Conservation (phyloP, 116 monocot genomes). For the Dioscorea cayenensis region DNA sequence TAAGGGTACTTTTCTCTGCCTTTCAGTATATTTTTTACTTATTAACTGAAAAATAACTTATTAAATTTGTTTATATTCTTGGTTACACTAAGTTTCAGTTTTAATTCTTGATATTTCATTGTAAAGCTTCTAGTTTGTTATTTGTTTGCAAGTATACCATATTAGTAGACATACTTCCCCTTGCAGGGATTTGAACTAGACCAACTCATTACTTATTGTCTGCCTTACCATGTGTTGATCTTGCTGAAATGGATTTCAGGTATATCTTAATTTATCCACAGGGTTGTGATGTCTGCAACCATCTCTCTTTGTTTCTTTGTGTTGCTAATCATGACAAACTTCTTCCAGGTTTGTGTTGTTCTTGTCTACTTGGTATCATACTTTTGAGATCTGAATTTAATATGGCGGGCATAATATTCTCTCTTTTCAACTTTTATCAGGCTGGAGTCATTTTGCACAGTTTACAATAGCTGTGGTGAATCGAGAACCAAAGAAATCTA, state of each 20-base stretch:
- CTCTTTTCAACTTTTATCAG: constrained; percentile 27
- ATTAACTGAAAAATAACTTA: too few relatives aligned
- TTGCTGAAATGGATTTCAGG: constrained; percentile 44
- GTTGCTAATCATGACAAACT: constrained; percentile 97
- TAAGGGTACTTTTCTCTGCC: too few relatives aligned
- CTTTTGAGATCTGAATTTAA: neutral
- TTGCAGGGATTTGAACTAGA: neutral
- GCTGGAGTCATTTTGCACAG: constrained; percentile 97
- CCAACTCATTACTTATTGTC: neutral
- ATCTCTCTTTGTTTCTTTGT: constrained; percentile 95
- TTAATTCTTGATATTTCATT: too few relatives aligned
- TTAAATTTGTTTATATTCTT: too few relatives aligned
- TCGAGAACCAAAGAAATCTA: constrained; percentile 93
- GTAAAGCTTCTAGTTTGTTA: too few relatives aligned
- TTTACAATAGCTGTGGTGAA: constrained; percentile 95
- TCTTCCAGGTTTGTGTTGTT: constrained; percentile 62
- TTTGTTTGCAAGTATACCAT: too few relatives aligned
- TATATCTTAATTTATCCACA: constrained; percentile 96
- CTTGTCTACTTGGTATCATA: neutral
- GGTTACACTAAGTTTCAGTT: too few relatives aligned
- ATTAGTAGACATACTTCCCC: neutral
- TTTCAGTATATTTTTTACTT: too few relatives aligned
- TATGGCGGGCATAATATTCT: neutral
- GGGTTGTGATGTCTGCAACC: constrained; percentile 96
- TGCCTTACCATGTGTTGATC: neutral